Base-by-base conservation (phyloP, 495 filamentous ascomycete genomes). In the Daldinia loculata region DNA sequence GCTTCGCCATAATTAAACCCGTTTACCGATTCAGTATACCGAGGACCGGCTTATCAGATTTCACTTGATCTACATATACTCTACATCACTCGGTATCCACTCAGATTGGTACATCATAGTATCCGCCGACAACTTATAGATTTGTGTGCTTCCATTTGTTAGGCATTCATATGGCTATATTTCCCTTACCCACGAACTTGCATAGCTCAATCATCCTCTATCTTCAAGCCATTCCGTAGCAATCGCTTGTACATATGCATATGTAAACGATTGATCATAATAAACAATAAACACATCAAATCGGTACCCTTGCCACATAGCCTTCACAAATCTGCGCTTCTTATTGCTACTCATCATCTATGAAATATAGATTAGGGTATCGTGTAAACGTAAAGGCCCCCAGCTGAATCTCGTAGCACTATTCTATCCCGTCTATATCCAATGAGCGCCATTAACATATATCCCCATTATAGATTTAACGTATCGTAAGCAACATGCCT, bases 281-380 rank as follows among this genome's bases (percentile, higher is more conserved):
- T n/a, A 27, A 67, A 58, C 48, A 55, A 36, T 36, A 36, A 36
- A 36, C 34, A 36, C 43, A 36, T 50, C 41, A 52, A 9, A 62
- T 29, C 22, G 15, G 19, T 14, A 52, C 29, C 24, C 39, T 63
- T 41, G 27, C 63, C 53, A 53, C 45, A 32, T 56, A 8, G 12
- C 39, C 61, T 39, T 50, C 55, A 52, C 36, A 75, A 71, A 59
- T 38, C 29, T 50, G 56, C 61, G 56, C 34, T 60, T 66, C 64
- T 75, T 57, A 63, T 69, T 72, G 64, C 69, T 69, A 58, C 61
- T 68, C 63, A 29, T 51, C 52, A 45, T 72, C 55, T 66, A 64
- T 36, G 57, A 32, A 57, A 45, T 63, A 65, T 63, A 69, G 68
- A 69, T 61, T 48, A 69, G 61, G 72, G 68, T 71, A 72, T 72